A percentile compares a stretch with the other conserved stretches of the same genome.
Evolutionary conservation across 768 basidiomycete genomes (phyloP).

Genomic region (Dioszegia crocea): DNA sequence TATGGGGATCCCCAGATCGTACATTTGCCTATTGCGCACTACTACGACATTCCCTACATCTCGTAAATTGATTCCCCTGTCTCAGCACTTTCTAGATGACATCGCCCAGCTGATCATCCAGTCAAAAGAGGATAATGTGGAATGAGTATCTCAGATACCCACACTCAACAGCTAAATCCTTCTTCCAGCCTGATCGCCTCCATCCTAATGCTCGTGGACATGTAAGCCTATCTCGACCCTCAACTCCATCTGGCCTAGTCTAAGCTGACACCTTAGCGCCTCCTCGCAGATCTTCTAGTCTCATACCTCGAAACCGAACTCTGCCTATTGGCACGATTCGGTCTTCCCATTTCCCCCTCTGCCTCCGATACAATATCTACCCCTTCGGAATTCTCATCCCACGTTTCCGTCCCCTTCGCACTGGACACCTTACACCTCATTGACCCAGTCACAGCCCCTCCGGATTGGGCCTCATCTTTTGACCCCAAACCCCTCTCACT

Average conservation of each 20-base stretch:
- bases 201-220: slow-evolving; percentile 48
- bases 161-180: slow-evolving; percentile 29
- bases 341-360: slow-evolving; percentile 28
- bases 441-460: slow-evolving; percentile 31
- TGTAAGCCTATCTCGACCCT: slow-evolving; percentile 26
- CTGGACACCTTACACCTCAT: slow-evolving; percentile 31
- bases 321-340: slow-evolving; percentile 33
- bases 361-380: slow-evolving; percentile 25
- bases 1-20: slow-evolving; percentile 48
- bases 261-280: slow-evolving; percentile 23
- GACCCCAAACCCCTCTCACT: slow-evolving; percentile 24
- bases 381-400: slow-evolving; percentile 13
- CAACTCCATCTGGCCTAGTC: too few relatives aligned
- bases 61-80: slow-evolving; percentile 15
- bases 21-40: slow-evolving; percentile 44
- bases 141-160: slow-evolving; percentile 45
- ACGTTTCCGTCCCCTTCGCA: slow-evolving; percentile 35
- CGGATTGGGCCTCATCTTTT: slow-evolving; percentile 38
- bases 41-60: slow-evolving; percentile 47
- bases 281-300: slow-evolving; percentile 43
- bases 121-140: slow-evolving; percentile 42
- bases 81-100: too few relatives aligned
- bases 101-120: background rate
- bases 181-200: slow-evolving; percentile 39
- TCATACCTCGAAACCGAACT: slow-evolving; percentile 43